Conservation (phyloP, 768 basidiomycete genomes). For the Cyathus striatus region DNA sequence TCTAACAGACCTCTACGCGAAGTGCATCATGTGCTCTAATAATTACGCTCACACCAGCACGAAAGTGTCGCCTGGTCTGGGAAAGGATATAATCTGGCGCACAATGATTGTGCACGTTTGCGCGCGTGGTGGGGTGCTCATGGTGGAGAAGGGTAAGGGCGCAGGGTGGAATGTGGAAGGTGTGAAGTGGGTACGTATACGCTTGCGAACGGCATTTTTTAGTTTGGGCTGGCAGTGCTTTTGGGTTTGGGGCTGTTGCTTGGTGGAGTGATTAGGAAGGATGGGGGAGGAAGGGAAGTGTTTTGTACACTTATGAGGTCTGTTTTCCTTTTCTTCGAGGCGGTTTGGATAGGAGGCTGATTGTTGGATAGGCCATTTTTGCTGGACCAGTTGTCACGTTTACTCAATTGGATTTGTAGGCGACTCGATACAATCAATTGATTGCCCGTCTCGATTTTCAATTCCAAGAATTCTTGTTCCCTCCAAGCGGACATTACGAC, state of each 20-base stretch:
- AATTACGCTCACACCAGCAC: conserved; percentile 76
- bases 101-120: conserved; percentile 88
- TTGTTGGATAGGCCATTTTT: too few species aligned
- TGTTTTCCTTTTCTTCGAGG: neutral
- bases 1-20: conserved; percentile 73
- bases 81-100: conserved; percentile 96
- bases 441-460: too few species aligned
- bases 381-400: too few species aligned
- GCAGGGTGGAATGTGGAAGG: neutral
- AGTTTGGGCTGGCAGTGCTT: conserved; percentile 51
- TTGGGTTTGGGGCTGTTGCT: conserved; percentile 58
- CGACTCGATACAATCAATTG: too few species aligned
- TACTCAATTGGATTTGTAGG: too few species aligned
- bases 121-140: conserved; percentile 39
- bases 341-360: too few species aligned
- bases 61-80: conserved; percentile 97
- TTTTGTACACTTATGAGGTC: conserved; percentile 94
- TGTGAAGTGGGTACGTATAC: neutral
- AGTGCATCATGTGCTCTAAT: conserved; percentile 80
- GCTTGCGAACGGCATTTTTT: conserved; percentile 13
- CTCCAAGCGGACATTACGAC: too few species aligned
- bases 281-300: conserved; percentile 75
- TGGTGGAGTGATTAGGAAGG: conserved; percentile 38
- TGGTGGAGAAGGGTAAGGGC: conserved; percentile 43
- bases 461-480: too few species aligned